These are phyloP conservation scores for Porodaedalea pini DNA, from an alignment of 1,284 basidiomycete species.

Conservation along the genomic window DNA sequence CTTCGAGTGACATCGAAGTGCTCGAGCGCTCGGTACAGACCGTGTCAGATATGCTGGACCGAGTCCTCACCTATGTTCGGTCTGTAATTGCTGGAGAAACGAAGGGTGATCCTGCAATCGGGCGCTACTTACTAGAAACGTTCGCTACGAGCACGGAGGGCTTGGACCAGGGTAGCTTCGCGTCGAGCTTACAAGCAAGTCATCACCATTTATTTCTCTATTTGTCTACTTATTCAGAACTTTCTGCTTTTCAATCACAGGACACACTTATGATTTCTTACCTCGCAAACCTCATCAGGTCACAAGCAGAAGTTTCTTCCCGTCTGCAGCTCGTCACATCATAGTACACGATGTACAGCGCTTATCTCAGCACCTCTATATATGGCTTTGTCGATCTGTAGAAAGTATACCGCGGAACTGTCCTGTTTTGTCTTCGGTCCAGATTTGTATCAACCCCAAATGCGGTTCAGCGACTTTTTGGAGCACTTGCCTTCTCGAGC, in stretches of 20 bases:
- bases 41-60: slow-evolving; percentile 79
- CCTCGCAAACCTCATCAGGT: slow-evolving; percentile 89
- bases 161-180: slow-evolving; percentile 72
- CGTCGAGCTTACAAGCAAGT: slow-evolving; percentile 67
- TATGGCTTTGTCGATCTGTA: not conserved
- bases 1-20: slow-evolving; percentile 58
- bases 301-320: slow-evolving; percentile 91
- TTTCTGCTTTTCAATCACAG: slow-evolving; percentile 38
- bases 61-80: slow-evolving; percentile 84
- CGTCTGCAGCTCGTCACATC: slow-evolving; percentile 74
- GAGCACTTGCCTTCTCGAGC: not conserved
- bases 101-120: slow-evolving; percentile 84
- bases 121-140: slow-evolving; percentile 90
- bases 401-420: not conserved
- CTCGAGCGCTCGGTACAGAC: slow-evolving; percentile 70
- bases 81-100: slow-evolving; percentile 76
- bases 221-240: slow-evolving; percentile 18
- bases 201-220: slow-evolving; percentile 2
- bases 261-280: slow-evolving; percentile 95
- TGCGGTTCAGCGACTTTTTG: not conserved
- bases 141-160: slow-evolving; percentile 66
- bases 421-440: not conserved
- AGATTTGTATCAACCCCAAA: not conserved
- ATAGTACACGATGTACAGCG: not conserved
- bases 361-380: not conserved